Evolutionary conservation across 139 green algal genomes (phyloP), one percentile per base, ranked within the genome.

Genomic region (Chlorokybus atmophyticus): DNA sequence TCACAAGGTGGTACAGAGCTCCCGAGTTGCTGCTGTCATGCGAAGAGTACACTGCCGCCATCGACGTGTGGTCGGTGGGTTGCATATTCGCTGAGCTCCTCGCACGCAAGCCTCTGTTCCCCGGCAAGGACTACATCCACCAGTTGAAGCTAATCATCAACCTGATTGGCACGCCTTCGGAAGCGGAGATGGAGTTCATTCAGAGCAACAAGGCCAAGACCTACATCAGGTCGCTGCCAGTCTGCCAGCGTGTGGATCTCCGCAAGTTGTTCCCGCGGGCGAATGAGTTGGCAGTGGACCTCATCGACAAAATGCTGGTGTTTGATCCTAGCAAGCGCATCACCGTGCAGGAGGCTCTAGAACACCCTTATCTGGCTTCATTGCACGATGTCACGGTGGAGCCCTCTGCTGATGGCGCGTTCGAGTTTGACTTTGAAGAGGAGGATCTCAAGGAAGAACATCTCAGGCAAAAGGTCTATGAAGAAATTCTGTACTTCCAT

Each of bases 31-130:
- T 82, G 30, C 66, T 82, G n/a, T 77, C 64, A 2, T 81, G 69
- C 62, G 56, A 74, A 2, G 68, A 81, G 41, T 82, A 80, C 63
- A 77, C 74, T 2, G 38, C 50, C 29, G 74, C 75, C 28, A 82
- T 82, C 55, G 75, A 82, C 50, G 51, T 82, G 10, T 82, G 75
- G 75, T 71, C 42, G 3, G 62, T 77, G 14, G 75, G 75, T 0
- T 82, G 75, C 69, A 82, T 82, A 23, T 74, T 82, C 23, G 75
- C 74, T 2, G 75, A 82, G 70, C 70, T 82, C 23, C 68, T 82
- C 14, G 74, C 64, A 2, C 60, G 75, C 21, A 78, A 75, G 57
- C 74, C 75, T 40, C 41, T 82, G 30, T 81, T 82, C 39, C 73
- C 75, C 5, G 75, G 75, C 10, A 79, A 74, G 47, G 75, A 82